Evolutionary conservation across 345 rosid genomes (phyloP).

Genomic region (Populus tremula): DNA sequence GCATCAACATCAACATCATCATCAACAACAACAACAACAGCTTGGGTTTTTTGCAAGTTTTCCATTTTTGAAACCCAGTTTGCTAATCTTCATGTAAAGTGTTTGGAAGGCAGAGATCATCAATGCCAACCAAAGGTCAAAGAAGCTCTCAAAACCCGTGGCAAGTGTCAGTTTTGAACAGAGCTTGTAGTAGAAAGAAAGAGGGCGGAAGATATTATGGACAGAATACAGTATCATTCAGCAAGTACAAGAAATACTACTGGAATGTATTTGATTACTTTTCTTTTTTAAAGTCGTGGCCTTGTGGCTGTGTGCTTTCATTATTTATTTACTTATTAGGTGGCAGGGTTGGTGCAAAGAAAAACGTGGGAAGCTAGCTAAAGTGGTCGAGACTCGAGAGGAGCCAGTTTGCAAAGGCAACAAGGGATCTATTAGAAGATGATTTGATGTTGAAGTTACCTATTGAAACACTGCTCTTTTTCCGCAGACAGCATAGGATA

Average conservation of each 20-base stretch:
- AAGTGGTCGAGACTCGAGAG: not conserved
- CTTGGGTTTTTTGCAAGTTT: conserved; percentile 32
- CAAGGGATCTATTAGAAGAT: not conserved
- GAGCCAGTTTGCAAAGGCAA: not conserved
- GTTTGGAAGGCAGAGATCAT: conserved; percentile 27
- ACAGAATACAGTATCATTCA: conserved; percentile 2
- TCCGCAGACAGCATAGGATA: conserved; percentile 15
- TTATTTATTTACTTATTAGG: not conserved
- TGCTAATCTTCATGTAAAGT: conserved; percentile 53
- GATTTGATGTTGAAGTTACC: conserved; percentile 22
- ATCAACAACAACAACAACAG: conserved; percentile 16
- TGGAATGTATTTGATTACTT: not conserved
- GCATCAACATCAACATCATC: conserved; percentile 8
- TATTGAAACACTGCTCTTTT: conserved; percentile 7
- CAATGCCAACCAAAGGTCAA: conserved; percentile 28
- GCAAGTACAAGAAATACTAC: not conserved
- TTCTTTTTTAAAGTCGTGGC: not conserved
- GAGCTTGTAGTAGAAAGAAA: not conserved
- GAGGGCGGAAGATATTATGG: conserved; percentile 10
- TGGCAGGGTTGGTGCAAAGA: not conserved
- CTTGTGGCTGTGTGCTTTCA: not conserved
- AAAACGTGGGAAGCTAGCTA: not conserved
- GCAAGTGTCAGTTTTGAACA: conserved; percentile 24
- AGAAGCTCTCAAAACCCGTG: not conserved
- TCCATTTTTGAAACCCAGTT: conserved; percentile 48